These are phyloP conservation scores for Ceratocystis colombiana DNA, from an alignment of 2,329 filamentous ascomycete genomes.

Conservation along the genomic window DNA sequence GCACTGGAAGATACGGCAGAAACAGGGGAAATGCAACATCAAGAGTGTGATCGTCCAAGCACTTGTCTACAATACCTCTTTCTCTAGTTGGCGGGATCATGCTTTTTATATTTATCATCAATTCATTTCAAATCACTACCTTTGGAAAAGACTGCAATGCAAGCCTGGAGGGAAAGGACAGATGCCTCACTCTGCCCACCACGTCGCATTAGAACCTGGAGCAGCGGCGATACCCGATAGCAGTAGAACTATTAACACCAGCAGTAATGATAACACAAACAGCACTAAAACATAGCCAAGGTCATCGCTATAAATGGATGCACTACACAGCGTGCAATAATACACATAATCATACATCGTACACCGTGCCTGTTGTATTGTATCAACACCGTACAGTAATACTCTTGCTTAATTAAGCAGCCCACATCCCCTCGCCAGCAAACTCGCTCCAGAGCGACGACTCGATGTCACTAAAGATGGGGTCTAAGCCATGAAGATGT, in stretches of 20 bases:
- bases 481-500: conserved; percentile 32
- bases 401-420: neutral
- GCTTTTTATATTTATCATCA: conserved; percentile 9
- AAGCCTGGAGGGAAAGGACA: conserved; percentile 21
- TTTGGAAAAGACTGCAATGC: conserved; percentile 27
- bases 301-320: no score
- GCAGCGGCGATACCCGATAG: no score
- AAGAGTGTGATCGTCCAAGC: neutral
- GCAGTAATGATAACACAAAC: no score
- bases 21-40: neutral
- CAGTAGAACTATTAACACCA: no score
- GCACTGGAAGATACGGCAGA: neutral
- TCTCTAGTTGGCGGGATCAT: neutral
- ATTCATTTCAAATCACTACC: conserved; percentile 8
- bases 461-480: conserved; percentile 33
- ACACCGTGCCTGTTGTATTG: neutral
- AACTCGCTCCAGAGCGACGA: conserved; percentile 31
- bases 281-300: no score
- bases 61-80: neutral
- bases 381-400: neutral
- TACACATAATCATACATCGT: neutral
- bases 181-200: neutral
- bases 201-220: no score
- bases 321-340: neutral
- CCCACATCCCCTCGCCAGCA: conserved; percentile 33